A percentile compares a stretch with the other conserved stretches of the same genome.
phyloP scores from a whole-genome alignment of 495 filamentous ascomycete genomes.

The Cercophora sp. region DNA sequence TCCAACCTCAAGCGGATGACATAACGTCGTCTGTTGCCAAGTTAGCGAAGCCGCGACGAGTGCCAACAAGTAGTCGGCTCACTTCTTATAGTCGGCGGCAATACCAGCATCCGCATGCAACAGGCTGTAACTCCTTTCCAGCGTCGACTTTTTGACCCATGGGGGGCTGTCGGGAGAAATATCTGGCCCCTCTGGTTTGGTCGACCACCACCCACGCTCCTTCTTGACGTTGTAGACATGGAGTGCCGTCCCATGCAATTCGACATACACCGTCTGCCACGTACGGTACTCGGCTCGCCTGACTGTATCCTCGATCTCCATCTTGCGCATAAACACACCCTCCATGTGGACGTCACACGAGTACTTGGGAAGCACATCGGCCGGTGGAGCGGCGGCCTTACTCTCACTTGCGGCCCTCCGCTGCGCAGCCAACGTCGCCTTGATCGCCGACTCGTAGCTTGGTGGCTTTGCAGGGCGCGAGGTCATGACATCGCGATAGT shows the following conservation, averaged over 20 bases:
- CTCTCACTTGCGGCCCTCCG: conserved; percentile 37
- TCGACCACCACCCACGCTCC: conserved; percentile 36
- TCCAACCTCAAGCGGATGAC: conserved; percentile 61
- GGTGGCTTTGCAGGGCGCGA: conserved; percentile 33
- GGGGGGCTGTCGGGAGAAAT: conserved; percentile 39
- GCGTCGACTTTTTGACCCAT: conserved; percentile 38
- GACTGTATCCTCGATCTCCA: conserved; percentile 55
- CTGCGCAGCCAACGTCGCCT: conserved; percentile 30
- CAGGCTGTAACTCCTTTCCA: conserved; percentile 56
- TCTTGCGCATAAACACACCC: conserved; percentile 51
- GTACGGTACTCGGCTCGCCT: conserved; percentile 47
- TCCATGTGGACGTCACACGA: conserved; percentile 51
- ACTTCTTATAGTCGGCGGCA: conserved; percentile 60
- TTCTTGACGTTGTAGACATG: conserved; percentile 52
- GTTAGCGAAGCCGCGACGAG: neutral
- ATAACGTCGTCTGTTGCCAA: conserved; percentile 43
- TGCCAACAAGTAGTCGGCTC: conserved; percentile 13
- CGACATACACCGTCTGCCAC: conserved; percentile 55
- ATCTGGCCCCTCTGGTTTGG: conserved; percentile 26
- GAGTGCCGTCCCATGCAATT: conserved; percentile 58
- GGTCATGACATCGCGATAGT: conserved; percentile 34
- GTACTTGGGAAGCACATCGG: conserved; percentile 50
- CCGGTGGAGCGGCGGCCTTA: neutral
- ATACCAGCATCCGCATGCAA: conserved; percentile 64
- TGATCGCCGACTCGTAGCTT: conserved; percentile 34